These are phyloP conservation scores for Nematodospora valgi DNA, from an alignment of 805 yeast species.

Conservation along the genomic window DNA sequence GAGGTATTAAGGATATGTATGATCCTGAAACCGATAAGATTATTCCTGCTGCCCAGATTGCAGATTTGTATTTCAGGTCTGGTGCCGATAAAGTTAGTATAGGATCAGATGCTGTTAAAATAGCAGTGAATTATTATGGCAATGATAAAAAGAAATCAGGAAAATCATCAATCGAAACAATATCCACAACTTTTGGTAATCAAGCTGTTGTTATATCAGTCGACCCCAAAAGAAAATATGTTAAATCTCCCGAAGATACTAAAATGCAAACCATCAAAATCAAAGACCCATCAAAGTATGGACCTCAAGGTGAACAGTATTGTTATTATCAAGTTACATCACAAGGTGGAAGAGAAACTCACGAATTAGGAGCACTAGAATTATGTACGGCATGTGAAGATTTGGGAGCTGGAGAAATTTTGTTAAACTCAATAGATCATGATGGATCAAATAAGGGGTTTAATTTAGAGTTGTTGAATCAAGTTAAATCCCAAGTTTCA, in stretches of 20 bases:
- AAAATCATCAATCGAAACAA: slow-evolving; percentile 85
- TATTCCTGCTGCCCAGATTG: slow-evolving; percentile 86
- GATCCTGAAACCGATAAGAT: slow-evolving; percentile 76
- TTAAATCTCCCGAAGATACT: slow-evolving; percentile 57
- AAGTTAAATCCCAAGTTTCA: slow-evolving; percentile 68
- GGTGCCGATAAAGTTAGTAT: slow-evolving; percentile 98
- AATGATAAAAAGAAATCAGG: slow-evolving; percentile 62
- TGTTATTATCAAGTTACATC: slow-evolving; percentile 96
- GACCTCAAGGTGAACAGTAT: slow-evolving; percentile 85
- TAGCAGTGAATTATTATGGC: slow-evolving; percentile 79
- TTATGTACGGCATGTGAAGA: slow-evolving; percentile 85
- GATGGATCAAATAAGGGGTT: slow-evolving; percentile 96
- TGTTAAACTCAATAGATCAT: slow-evolving; percentile 91
- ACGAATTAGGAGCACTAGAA: slow-evolving; percentile 88
- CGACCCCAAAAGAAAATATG: slow-evolving; percentile 91
- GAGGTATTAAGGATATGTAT: slow-evolving; percentile 88
- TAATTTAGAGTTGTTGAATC: slow-evolving; percentile 79
- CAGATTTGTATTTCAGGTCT: slow-evolving; percentile 84
- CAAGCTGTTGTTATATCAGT: slow-evolving; percentile 98
- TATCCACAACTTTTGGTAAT: slow-evolving; percentile 86
- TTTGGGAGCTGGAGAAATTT: slow-evolving; percentile 93
- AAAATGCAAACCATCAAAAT: slow-evolving; percentile 65
- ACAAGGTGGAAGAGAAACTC: slow-evolving; percentile 89
- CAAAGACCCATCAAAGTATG: slow-evolving; percentile 43
- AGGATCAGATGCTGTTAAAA: slow-evolving; percentile 94